Conservation (phyloP, 148 eudicot genomes). For the Chenopodium album region DNA sequence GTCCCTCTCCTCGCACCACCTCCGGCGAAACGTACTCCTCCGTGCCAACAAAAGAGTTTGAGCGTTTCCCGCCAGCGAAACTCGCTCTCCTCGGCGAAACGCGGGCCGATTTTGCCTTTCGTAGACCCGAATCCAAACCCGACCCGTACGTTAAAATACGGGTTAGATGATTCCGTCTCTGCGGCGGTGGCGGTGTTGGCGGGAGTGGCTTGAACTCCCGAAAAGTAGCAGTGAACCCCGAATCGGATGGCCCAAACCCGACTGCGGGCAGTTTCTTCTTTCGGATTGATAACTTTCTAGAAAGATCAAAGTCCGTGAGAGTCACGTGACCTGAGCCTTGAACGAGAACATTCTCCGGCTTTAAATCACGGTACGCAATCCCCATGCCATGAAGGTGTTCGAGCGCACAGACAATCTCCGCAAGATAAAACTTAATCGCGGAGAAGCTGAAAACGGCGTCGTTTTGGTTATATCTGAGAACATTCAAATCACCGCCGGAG, state of each 20-base stretch:
- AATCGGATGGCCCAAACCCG: constrained; percentile 18
- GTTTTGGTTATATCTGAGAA: constrained; percentile 47
- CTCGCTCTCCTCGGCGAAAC: constrained; percentile 58
- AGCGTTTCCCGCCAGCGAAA: constrained; percentile 38
- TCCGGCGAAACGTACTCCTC: constrained; percentile 90
- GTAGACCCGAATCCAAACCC: constrained; percentile 22
- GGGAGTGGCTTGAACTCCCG: background rate
- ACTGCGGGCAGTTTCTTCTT: background rate
- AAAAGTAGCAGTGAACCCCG: background rate
- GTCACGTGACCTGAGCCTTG: constrained; percentile 75
- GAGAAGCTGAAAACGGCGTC: constrained; percentile 63
- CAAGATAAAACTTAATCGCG: constrained; percentile 65
- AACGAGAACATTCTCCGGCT: constrained; percentile 74
- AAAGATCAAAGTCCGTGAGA: constrained; percentile 86
- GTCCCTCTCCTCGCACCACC: constrained; percentile 66
- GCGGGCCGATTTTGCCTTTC: constrained; percentile 53
- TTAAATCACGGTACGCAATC: constrained; percentile 74
- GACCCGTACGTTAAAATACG: constrained; percentile 28
- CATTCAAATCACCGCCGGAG: constrained; percentile 79
- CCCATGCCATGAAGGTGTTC: constrained; percentile 63
- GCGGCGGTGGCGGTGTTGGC: background rate
- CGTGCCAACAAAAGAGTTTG: constrained; percentile 76
- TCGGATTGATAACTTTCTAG: constrained; percentile 37
- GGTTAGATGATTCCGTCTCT: constrained; percentile 22
- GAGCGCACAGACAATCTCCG: constrained; percentile 70